These are phyloP conservation scores for Claviceps sp. DNA, from an alignment of 2,329 filamentous ascomycete genomes.

Conservation along the genomic window DNA sequence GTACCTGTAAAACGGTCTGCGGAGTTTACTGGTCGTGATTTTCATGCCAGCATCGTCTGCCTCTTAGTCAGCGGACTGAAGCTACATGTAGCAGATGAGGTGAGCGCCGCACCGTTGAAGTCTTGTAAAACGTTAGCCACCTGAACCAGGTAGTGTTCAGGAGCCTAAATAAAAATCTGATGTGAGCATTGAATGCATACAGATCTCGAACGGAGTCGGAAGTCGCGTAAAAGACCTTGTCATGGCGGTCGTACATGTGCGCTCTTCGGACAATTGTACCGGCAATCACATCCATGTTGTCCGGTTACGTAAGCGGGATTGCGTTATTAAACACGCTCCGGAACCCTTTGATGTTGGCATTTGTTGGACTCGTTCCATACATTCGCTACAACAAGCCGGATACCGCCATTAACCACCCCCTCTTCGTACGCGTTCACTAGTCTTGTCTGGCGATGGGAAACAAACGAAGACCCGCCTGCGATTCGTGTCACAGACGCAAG, in stretches of 20 bases:
- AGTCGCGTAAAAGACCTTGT: too few relatives aligned
- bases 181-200: too few relatives aligned
- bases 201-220: too few relatives aligned
- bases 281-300: too few relatives aligned
- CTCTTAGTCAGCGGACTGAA: not conserved
- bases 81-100: not conserved
- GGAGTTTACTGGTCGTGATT: not conserved
- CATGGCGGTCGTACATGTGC: too few relatives aligned
- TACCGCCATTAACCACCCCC: not conserved
- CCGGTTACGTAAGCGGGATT: slow-evolving; percentile 1
- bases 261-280: too few relatives aligned
- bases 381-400: not conserved
- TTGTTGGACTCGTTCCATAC: not conserved
- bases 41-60: not conserved
- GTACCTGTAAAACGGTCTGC: too few relatives aligned
- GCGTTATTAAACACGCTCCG: not conserved
- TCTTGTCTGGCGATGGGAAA: slow-evolving; percentile 4
- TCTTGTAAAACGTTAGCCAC: too few relatives aligned
- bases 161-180: too few relatives aligned
- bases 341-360: not conserved
- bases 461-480: slow-evolving; percentile 23
- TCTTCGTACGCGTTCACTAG: too few relatives aligned
- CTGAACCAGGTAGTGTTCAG: too few relatives aligned
- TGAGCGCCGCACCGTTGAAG: too few relatives aligned
- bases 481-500: slow-evolving; percentile 36